A percentile compares a stretch with the other conserved stretches of the same genome.
Conservation (phyloP, 2,329 filamentous ascomycete genomes). For the Aureobasidium sp. region DNA sequence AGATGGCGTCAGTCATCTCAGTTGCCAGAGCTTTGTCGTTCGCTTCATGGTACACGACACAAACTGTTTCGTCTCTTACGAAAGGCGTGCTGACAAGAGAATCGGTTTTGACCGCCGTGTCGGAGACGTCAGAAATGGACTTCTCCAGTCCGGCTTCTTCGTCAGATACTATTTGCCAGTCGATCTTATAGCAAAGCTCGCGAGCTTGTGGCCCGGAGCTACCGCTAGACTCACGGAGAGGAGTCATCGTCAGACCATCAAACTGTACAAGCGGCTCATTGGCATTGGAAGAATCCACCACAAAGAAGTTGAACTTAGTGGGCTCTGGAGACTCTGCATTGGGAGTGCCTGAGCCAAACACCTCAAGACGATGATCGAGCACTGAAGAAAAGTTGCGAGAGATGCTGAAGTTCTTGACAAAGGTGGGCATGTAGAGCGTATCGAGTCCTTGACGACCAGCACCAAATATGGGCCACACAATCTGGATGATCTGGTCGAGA, state of each 20-base stretch:
- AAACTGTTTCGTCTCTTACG: not conserved
- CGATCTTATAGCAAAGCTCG: slow-evolving; percentile 4
- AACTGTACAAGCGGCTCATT: not conserved
- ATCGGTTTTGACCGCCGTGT: not conserved
- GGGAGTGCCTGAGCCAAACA: not conserved
- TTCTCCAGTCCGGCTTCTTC: not conserved
- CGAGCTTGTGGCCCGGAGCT: slow-evolving; percentile 7
- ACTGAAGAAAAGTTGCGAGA: not conserved
- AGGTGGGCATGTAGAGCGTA: slow-evolving; percentile 5
- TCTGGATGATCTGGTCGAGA: slow-evolving; percentile 6
- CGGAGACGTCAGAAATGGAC: not conserved
- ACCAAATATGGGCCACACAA: slow-evolving; percentile 10
- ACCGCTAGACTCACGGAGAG: not conserved
- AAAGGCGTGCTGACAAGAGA: slow-evolving; percentile 9
- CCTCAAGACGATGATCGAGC: not conserved
- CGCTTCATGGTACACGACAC: not conserved
- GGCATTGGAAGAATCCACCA: not conserved
- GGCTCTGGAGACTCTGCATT: not conserved
- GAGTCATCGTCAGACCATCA: slow-evolving; percentile 1
- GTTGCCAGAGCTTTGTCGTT: not conserved
- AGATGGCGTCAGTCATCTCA: not conserved
- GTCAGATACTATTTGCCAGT: not conserved
- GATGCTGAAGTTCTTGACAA: slow-evolving; percentile 11
- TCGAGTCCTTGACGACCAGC: not conserved
- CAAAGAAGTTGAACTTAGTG: slow-evolving; percentile 4